Base-by-base conservation (phyloP, 305 asterid genomes). In the Ruellia speciosa region DNA sequence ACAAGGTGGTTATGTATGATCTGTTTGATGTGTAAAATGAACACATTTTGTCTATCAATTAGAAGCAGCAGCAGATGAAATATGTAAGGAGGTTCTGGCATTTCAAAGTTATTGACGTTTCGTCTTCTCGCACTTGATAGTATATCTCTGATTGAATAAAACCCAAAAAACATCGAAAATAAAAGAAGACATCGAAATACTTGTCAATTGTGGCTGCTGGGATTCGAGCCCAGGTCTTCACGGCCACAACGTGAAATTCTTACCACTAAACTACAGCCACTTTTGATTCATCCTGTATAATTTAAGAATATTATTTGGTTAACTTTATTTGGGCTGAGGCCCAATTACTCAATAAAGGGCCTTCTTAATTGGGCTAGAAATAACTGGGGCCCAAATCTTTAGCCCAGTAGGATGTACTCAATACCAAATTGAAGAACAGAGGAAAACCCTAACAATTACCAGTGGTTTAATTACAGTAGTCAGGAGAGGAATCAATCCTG, bases 191-290 rank as follows among this genome's bases (percentile, higher is more conserved):
- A n/a, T n/a, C n/a, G n/a, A n/a, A n/a, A n/a, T n/a, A n/a, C n/a
- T n/a, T n/a, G n/a, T n/a, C n/a, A n/a, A n/a, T n/a, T 81, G 95
- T 85, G 96, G 95, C 93, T 90, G 93, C 94, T 90, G 90, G 95
- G 93, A 90, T 90, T 90, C 95, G 94, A 92, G 98, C 95, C 95
- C 95, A 88, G 96, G 94, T 92, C 98, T 85, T 94, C 94, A 88
- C 95, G 90, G 95, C 98, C 98, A 90, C 96, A 90, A 85, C 90
- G 93, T 86, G 90, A 90, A 85, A 84, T 88, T 92, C 99, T 92
- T 18, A 86, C 95, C 94, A 87, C 95, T 87, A 87, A 87, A 90
- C 97, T 83, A 87, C 94, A 82, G 88, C 95, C 90, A 90, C 94
- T 6, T 6, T 37, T 3, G 2, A 7, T 10, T 7, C 41, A 6